Percentiles rank a stretch among this genome's conserved stretches.
Conservation (phyloP, 257 asterid species). For the Fraxinus excelsior region DNA sequence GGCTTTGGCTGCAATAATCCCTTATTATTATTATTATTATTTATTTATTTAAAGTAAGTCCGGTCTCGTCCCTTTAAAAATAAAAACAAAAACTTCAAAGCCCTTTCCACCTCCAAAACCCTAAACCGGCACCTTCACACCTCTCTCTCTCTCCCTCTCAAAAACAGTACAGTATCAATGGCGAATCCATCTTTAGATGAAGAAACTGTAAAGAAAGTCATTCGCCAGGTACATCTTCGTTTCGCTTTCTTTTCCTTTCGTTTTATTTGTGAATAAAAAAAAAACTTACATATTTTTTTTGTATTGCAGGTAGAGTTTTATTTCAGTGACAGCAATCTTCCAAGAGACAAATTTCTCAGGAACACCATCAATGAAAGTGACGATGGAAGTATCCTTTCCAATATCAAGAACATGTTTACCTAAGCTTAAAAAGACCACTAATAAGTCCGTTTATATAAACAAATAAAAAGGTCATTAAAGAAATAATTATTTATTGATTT, state of each 20-base stretch:
- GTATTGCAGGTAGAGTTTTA: conserved; percentile 87
- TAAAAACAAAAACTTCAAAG: neutral
- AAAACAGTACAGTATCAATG: conserved; percentile 31
- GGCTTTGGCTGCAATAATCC: no score
- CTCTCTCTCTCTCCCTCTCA: conserved; percentile 10
- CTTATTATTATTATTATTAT: no score
- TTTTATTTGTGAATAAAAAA: neutral
- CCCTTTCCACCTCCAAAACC: conserved; percentile 38
- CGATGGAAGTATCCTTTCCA: conserved; percentile 84
- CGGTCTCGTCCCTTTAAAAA: no score
- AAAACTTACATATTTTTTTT: no score
- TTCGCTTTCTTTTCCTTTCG: neutral
- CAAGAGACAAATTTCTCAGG: conserved; percentile 74
- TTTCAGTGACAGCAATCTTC: conserved; percentile 95
- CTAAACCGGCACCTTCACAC: conserved; percentile 38
- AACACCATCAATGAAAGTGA: conserved; percentile 71
- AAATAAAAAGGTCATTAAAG: neutral
- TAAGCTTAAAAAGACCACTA: neutral
- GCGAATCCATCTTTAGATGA: conserved; percentile 60
- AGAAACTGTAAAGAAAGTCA: conserved; percentile 79
- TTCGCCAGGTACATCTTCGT: conserved; percentile 68
- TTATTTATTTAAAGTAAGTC: no score
- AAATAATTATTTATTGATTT: neutral
- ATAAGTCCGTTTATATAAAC: neutral
- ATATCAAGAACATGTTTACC: neutral